These are phyloP conservation scores for Seiridium cupressi DNA, from an alignment of 2,329 filamentous ascomycete genomes.

Conservation along the genomic window DNA sequence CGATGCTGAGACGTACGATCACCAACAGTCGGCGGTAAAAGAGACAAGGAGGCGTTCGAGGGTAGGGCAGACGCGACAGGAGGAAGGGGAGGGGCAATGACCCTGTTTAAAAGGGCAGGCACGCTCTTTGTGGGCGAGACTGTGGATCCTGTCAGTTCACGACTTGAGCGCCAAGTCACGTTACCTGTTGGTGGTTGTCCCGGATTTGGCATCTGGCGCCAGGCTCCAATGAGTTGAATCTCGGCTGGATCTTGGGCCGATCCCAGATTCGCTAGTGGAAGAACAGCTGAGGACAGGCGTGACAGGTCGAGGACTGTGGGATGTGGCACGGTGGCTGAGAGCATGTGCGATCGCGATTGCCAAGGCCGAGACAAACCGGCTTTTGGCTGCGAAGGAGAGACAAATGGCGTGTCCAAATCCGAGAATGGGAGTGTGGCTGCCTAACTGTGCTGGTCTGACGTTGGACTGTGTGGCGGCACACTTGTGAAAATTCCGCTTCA, in stretches of 20 bases:
- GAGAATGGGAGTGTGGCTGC: constrained; percentile 4
- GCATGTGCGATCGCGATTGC: neutral
- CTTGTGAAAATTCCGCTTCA: too few species aligned
- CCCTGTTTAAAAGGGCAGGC: neutral
- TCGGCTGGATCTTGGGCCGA: too few species aligned
- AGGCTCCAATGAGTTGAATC: too few species aligned
- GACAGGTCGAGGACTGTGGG: neutral
- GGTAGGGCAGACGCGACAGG: constrained; percentile 8
- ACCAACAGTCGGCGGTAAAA: constrained; percentile 6
- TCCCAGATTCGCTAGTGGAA: too few species aligned
- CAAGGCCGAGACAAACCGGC: constrained; percentile 7
- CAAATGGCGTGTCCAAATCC: constrained; percentile 8
- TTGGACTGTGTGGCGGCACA: neutral
- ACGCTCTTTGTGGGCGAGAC: constrained; percentile 1
- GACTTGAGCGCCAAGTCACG: constrained; percentile 13
- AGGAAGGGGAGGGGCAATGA: constrained; percentile 1
- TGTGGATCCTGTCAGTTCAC: neutral
- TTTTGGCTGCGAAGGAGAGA: neutral
- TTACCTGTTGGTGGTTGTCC: neutral
- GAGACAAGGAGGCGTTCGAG: constrained; percentile 5
- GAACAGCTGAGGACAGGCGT: too few species aligned
- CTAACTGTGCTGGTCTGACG: neutral
- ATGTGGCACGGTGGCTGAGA: too few species aligned
- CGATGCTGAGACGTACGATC: constrained; percentile 8
- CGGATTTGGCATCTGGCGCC: too few species aligned